A percentile compares a stretch with the other conserved stretches of the same genome.
These are phyloP conservation scores for Beauveria scarabaeidicola DNA, from an alignment of 2,329 filamentous ascomycete species.

Conservation along the genomic window DNA sequence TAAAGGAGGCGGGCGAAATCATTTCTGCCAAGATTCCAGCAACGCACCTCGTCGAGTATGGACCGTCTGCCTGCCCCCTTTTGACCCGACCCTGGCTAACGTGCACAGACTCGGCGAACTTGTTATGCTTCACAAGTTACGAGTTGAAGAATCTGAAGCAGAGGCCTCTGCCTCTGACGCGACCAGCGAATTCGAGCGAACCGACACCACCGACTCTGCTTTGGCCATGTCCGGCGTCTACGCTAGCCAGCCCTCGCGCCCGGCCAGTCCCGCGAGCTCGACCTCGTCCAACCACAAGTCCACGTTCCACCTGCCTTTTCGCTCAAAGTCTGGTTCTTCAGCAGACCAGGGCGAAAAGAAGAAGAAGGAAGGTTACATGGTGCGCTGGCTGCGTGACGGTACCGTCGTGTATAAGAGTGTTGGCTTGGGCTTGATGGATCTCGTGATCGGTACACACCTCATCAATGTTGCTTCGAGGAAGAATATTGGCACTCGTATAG, in stretches of 20 bases:
- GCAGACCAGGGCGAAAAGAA: conserved; percentile 25
- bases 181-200: conserved; percentile 19
- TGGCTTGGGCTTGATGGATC: conserved; percentile 57
- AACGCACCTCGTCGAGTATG: conserved; percentile 70
- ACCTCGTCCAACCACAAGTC: conserved; percentile 25
- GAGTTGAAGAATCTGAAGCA: conserved; percentile 31
- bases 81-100: conserved; percentile 12
- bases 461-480: conserved; percentile 47
- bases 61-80: conserved; percentile 10
- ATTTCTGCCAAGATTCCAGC: conserved; percentile 67
- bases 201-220: conserved; percentile 25
- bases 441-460: conserved; percentile 52
- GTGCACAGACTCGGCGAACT: conserved; percentile 63
- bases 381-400: conserved; percentile 49
- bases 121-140: conserved; percentile 47
- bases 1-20: conserved; percentile 81
- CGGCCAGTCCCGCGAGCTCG: conserved; percentile 25
- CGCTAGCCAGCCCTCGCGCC: conserved; percentile 19
- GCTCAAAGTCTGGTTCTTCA: conserved; percentile 20
- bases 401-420: conserved; percentile 65
- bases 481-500: conserved; percentile 44
- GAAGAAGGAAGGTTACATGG: conserved; percentile 41
- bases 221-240: conserved; percentile 36
- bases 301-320: conserved; percentile 24
- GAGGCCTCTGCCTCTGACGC: conserved; percentile 23